Percentiles rank a stretch among this genome's conserved stretches.
phyloP scores from a whole-genome alignment of 257 asterid species.

The Primulina eburnea region DNA sequence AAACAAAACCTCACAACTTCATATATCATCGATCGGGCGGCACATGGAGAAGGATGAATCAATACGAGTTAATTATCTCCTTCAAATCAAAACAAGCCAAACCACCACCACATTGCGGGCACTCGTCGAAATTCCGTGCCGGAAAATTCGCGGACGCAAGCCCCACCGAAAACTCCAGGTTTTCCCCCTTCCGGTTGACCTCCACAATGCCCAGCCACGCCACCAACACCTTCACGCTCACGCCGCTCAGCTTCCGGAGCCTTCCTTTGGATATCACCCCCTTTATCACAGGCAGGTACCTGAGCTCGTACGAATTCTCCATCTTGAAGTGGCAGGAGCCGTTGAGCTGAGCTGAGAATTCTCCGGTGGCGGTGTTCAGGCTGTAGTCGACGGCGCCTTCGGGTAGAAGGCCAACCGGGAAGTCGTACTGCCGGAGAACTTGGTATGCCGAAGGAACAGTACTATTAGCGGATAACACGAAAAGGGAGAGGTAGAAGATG shows the following conservation, averaged over 20 bases:
- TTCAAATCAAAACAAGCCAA: conserved; percentile 26
- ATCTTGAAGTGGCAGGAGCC: conserved; percentile 42
- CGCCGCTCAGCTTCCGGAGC: conserved; percentile 37
- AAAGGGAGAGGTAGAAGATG: too few relatives aligned
- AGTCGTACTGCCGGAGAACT: conserved; percentile 41
- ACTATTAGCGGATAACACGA: too few relatives aligned
- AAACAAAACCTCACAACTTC: too few relatives aligned
- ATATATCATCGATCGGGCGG: too few relatives aligned
- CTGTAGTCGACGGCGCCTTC: conserved; percentile 42
- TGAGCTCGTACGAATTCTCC: conserved; percentile 34
- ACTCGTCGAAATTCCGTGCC: conserved; percentile 31
- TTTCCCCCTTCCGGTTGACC: conserved; percentile 30
- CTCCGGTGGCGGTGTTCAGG: conserved; percentile 33
- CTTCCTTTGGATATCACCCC: conserved; percentile 37
- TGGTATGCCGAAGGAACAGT: conserved; percentile 33
- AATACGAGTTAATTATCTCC: too few relatives aligned
- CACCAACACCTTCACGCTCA: conserved; percentile 41
- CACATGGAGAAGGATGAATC: too few relatives aligned
- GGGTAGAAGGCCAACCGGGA: conserved; percentile 57
- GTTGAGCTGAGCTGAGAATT: conserved; percentile 41
- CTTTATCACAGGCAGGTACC: conserved; percentile 31
- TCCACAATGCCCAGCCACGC: conserved; percentile 47
- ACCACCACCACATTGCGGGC: conserved; percentile 62
- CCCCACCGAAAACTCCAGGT: conserved; percentile 49
- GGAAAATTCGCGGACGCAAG: conserved; percentile 38